These are phyloP conservation scores for Globisporangium barbulae DNA, from an alignment of 352 stramenopile species.

Conservation along the genomic window DNA sequence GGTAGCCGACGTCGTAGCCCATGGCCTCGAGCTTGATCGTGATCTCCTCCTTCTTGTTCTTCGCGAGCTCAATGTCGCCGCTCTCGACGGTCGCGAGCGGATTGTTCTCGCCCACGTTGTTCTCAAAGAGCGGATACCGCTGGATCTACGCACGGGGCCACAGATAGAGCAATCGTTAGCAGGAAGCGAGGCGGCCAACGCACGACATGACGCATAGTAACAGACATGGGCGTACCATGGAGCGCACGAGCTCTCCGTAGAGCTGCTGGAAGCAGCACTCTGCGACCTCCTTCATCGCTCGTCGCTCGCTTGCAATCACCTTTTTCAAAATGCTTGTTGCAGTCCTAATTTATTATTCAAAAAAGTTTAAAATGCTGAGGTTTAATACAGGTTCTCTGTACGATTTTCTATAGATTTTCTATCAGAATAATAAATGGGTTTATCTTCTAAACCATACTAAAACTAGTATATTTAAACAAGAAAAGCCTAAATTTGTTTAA, in stretches of 20 bases:
- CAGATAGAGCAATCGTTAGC: background rate
- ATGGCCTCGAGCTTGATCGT: conserved; percentile 82
- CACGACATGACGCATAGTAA: background rate
- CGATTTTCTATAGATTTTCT: too few species aligned
- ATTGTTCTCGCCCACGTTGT: conserved; percentile 20
- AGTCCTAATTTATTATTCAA: too few species aligned
- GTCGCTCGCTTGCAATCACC: background rate
- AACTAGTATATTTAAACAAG: too few species aligned
- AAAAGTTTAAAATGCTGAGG: too few species aligned
- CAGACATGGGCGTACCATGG: conserved; percentile 48
- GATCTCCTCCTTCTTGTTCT: conserved; percentile 68
- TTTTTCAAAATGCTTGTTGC: conserved; percentile 3
- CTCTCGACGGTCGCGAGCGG: conserved; percentile 16
- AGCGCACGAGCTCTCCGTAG: conserved; percentile 83
- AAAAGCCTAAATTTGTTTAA: too few species aligned
- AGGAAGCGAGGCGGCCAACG: background rate
- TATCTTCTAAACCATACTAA: too few species aligned
- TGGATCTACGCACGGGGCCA: conserved; percentile 38
- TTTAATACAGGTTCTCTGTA: too few species aligned
- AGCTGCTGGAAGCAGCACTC: conserved; percentile 88
- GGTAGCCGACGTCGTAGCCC: conserved; percentile 85
- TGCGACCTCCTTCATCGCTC: conserved; percentile 75
- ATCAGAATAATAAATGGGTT: too few species aligned
- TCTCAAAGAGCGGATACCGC: conserved; percentile 45
- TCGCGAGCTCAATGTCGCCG: conserved; percentile 43